Base-by-base conservation (phyloP, 1,284 basidiomycete genomes). In the Leucoagaricus sp. region DNA sequence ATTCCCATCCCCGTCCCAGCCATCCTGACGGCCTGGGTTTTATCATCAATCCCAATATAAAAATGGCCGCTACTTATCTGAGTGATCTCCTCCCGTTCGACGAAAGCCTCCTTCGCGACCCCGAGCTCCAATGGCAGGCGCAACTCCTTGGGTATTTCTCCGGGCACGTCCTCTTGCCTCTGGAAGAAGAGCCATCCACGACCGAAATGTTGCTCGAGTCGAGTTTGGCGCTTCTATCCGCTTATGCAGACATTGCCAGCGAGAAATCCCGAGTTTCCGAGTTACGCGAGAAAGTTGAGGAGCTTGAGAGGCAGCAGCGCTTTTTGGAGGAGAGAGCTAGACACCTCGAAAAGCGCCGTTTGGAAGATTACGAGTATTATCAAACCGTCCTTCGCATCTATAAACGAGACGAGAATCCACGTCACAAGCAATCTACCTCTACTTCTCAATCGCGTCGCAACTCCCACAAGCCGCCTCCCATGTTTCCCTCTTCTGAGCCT, bases 1-100 rank as follows among this genome's bases (percentile, higher is more conserved):
- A 89, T 67, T 84, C 84, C 1, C 87, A 87, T 63, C 74, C 82
- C 15, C 78, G 85, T n/a, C 75, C 77, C 0, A 73, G 74, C n/a
- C 79, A 87, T 62, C 81, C 82, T 0, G 61, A 73, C 28, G 85
- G 85, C 12, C 79, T 86, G 2, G 84, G 81, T 0, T 75, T 87
- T 57, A 77, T 80, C 40, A 72, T 87, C 60, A 72, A 72, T 58
- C 67, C 69, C 3, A 81, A 76, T 15, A 57, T 79, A 6, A 69
- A 75, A 9, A 64, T 64, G 2, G 72, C 78, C 0, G 78, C 80
- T 1, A 58, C 61, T 10, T 78, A 81, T 55, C 73, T 89, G 45
- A 67, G 74, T 13, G 64, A 73, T 0, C 75, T 86, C 23, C 69
- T 89, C 9, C 73, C 73, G 1, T 72, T 79, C 54, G 83, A 87